These are phyloP conservation scores for Citropsis articulata DNA, from an alignment of 345 rosid genomes.

Conservation along the genomic window DNA sequence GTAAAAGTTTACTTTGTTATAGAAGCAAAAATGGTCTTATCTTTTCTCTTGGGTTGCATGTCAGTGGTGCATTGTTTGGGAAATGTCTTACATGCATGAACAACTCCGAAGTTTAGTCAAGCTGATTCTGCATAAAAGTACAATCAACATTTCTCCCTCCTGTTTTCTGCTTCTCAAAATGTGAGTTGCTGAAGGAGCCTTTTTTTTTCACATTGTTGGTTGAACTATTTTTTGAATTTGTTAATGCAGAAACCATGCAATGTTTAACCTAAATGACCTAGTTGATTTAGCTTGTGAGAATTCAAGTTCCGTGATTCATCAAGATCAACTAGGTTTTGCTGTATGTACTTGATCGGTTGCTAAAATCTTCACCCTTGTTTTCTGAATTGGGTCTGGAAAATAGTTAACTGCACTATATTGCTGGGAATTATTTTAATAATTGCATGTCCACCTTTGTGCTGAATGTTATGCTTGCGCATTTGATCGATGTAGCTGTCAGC, in stretches of 20 bases:
- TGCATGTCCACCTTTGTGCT: background rate
- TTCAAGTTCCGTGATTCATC: background rate
- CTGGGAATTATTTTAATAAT: background rate
- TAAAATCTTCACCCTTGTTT: background rate
- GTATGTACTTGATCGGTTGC: background rate
- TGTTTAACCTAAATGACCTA: background rate
- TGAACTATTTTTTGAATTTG: background rate
- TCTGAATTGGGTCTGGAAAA: background rate
- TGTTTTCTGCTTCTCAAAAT: background rate
- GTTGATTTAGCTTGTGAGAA: background rate
- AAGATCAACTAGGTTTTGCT: background rate
- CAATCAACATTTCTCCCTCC: background rate
- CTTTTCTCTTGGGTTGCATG: background rate
- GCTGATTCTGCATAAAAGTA: background rate
- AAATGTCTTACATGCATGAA: too few species aligned
- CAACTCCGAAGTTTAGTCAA: background rate
- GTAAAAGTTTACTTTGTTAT: background rate
- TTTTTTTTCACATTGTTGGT: background rate
- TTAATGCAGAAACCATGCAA: background rate
- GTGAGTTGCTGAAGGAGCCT: background rate
- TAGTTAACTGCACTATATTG: background rate
- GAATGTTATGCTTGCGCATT: background rate
- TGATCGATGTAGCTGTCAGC: background rate
- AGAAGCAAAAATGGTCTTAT: background rate
- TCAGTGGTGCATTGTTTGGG: background rate